These are phyloP conservation scores for Rubroboletus pulcherrimus DNA, from an alignment of 768 basidiomycete genomes.

Conservation along the genomic window DNA sequence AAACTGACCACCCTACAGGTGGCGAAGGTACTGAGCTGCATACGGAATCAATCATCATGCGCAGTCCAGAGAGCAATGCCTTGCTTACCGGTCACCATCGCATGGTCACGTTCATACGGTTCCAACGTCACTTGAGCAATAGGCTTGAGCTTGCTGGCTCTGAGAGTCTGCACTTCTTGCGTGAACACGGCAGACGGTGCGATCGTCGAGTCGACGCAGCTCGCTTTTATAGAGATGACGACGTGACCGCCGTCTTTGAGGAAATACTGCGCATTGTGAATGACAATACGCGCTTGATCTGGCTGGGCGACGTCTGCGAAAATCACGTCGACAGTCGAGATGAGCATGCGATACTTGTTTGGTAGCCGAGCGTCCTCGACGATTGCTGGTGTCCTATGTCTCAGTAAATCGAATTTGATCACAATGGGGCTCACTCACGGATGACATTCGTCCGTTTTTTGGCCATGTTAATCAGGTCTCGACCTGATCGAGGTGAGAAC, in stretches of 20 bases:
- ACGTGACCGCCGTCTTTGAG: slow-evolving; percentile 89
- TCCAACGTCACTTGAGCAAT: slow-evolving; percentile 95
- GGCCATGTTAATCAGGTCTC: slow-evolving; percentile 98
- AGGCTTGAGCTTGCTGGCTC: slow-evolving; percentile 81
- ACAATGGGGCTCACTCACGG: slow-evolving; percentile 51
- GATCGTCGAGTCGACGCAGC: slow-evolving; percentile 96
- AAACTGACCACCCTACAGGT: slow-evolving; percentile 27
- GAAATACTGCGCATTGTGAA: slow-evolving; percentile 91
- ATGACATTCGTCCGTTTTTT: slow-evolving; percentile 99
- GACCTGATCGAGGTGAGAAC: slow-evolving; percentile 93
- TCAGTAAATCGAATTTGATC: background rate
- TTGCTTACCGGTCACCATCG: slow-evolving; percentile 77
- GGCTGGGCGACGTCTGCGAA: slow-evolving; percentile 99
- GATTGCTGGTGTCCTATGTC: slow-evolving; percentile 56
- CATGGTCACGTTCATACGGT: slow-evolving; percentile 87
- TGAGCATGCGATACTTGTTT: slow-evolving; percentile 94
- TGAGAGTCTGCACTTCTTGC: slow-evolving; percentile 76
- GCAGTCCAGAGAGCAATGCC: background rate
- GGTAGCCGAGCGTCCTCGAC: slow-evolving; percentile 97
- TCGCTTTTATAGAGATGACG: slow-evolving; percentile 98
- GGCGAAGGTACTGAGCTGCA: slow-evolving; percentile 46
- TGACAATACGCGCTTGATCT: slow-evolving; percentile 96
- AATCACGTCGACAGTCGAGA: slow-evolving; percentile 93
- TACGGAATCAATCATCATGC: background rate
- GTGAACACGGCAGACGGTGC: slow-evolving; percentile 89